Evolutionary conservation across 495 filamentous ascomycete genomes (phyloP).

Genomic region (Hyaloscypha hepaticicola): DNA sequence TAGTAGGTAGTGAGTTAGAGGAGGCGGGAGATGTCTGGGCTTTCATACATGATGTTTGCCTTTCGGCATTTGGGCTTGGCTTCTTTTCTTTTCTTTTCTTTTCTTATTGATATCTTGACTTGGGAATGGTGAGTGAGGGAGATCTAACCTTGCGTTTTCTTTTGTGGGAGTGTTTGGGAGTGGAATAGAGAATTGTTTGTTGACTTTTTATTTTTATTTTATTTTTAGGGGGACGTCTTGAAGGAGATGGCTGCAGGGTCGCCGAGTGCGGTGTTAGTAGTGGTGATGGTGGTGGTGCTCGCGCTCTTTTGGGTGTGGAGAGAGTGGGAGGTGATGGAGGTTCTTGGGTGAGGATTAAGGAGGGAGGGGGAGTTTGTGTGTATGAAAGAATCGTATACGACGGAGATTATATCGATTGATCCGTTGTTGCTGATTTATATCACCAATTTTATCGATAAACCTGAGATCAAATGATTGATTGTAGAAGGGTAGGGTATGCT

Average conservation of each 20-base stretch:
- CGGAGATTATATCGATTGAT: conserved; percentile 23
- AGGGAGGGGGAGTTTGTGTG: conserved; percentile 9
- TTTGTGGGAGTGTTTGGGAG: neutral
- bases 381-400: conserved; percentile 7
- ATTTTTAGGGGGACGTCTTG: neutral
- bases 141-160: no score
- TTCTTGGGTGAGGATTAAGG: neutral
- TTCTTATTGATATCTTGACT: neutral
- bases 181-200: neutral
- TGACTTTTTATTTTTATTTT: neutral
- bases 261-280: neutral
- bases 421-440: conserved; percentile 19
- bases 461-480: conserved; percentile 8
- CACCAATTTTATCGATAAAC: conserved; percentile 11
- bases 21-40: no score
- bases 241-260: neutral
- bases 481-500: conserved; percentile 21
- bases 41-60: neutral
- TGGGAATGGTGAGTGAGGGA: conserved; percentile 1
- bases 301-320: neutral
- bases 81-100: neutral
- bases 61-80: neutral
- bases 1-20: no score
- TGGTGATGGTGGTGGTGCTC: neutral
- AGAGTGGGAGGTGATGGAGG: neutral